These are phyloP conservation scores for Actinomortierella ambigua DNA, from an alignment of 371 early-diverging fungal genomes.

Conservation along the genomic window DNA sequence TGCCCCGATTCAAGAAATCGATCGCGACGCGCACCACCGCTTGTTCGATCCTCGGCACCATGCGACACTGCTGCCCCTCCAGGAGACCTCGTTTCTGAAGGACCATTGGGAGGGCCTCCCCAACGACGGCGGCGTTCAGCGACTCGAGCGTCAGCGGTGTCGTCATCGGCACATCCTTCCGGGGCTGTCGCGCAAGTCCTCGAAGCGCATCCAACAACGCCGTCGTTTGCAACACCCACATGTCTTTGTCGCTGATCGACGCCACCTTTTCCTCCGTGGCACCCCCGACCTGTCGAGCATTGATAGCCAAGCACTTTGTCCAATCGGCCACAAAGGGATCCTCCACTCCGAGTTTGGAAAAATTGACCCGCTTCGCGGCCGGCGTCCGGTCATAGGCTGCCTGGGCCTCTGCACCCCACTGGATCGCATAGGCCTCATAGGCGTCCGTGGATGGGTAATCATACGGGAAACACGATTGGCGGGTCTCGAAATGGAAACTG, in stretches of 20 bases:
- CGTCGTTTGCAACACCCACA: conserved; percentile 21
- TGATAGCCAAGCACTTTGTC: conserved; percentile 31
- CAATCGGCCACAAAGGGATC: conserved; percentile 71
- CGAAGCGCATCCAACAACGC: conserved; percentile 17
- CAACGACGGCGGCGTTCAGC: conserved; percentile 13
- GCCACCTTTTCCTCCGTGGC: background rate
- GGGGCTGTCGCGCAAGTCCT: conserved; percentile 6
- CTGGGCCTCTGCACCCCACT: conserved; percentile 42
- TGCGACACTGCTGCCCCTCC: background rate
- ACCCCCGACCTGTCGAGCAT: conserved; percentile 9
- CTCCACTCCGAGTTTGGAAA: conserved; percentile 59
- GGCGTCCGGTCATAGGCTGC: conserved; percentile 63
- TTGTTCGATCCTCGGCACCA: conserved; percentile 18
- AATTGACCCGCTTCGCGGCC: conserved; percentile 75
- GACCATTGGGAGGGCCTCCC: conserved; percentile 14
- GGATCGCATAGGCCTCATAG: conserved; percentile 50
- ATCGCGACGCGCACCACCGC: conserved; percentile 32
- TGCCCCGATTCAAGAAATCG: conserved; percentile 29
- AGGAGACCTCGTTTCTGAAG: background rate
- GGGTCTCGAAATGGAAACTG: conserved; percentile 63
- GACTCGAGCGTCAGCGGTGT: conserved; percentile 16
- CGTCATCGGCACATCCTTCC: conserved; percentile 4
- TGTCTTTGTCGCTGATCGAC: conserved; percentile 10
- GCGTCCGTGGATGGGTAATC: conserved; percentile 64
- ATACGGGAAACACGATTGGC: conserved; percentile 61